Conservation (phyloP, 345 rosid genomes). For the Citrus reticulata region DNA sequence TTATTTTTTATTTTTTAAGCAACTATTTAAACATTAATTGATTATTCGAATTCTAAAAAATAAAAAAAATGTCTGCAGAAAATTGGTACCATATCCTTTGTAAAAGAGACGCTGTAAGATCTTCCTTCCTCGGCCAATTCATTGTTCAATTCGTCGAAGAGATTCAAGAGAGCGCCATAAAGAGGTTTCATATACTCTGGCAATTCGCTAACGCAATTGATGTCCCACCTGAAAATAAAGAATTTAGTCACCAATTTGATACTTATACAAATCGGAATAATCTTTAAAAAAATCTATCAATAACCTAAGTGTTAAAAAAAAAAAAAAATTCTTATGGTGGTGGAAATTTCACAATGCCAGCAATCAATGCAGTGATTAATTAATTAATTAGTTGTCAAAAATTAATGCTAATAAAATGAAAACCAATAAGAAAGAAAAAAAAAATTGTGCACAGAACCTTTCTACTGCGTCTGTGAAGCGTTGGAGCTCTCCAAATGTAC, state of each 20-base stretch:
- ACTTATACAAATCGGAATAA: no score
- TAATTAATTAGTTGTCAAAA: no score
- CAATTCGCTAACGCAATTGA: slow-evolving; percentile 4
- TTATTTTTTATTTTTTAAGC: no score
- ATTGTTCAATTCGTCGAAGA: slow-evolving; percentile 13
- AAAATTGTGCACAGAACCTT: background rate
- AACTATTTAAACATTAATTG: no score
- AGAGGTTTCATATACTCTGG: slow-evolving; percentile 12
- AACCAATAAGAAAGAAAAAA: no score
- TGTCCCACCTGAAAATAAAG: slow-evolving; percentile 25
- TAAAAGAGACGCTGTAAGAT: background rate
- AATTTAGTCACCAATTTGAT: background rate
- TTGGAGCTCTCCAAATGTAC: slow-evolving; percentile 11
- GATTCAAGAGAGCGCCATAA: background rate
- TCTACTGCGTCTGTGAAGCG: slow-evolving; percentile 1
- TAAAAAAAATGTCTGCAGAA: background rate
- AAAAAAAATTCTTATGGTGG: no score
- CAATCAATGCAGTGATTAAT: no score
- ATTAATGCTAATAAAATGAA: no score
- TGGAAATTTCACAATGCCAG: no score
- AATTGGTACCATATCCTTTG: background rate
- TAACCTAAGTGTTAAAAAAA: no score
- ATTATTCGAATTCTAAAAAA: no score
- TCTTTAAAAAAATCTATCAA: no score
- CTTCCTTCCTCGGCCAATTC: slow-evolving; percentile 14